A percentile compares a stretch with the other conserved stretches of the same genome.
phyloP scores from a whole-genome alignment of 176 grass and related monocot species.

The Hyparrhenia diplandra region DNA sequence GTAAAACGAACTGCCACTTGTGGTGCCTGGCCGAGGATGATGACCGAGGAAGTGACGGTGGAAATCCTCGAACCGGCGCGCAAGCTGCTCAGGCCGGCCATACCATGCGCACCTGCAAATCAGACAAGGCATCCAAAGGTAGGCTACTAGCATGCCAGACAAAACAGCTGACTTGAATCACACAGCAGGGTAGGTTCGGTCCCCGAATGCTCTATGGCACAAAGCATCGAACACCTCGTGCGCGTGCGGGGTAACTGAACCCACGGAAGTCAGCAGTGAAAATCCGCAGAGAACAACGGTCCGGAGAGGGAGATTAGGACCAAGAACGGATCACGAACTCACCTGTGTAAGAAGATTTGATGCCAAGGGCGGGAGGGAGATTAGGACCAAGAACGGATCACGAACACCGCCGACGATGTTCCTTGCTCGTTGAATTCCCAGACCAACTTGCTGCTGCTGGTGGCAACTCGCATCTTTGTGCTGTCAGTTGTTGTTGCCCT shows the following conservation, averaged over 20 bases:
- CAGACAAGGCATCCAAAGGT: not conserved
- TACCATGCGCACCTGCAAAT: slow-evolving; percentile 21
- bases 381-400: too few species aligned
- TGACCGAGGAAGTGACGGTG: not conserved
- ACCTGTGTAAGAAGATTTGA: not conserved
- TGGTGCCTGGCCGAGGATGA: not conserved
- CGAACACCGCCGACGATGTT: not conserved
- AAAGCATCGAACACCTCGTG: slow-evolving; percentile 14
- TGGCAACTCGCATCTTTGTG: too few species aligned
- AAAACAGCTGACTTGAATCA: too few species aligned
- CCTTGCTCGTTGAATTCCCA: not conserved
- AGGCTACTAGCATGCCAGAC: too few species aligned
- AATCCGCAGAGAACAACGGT: not conserved
- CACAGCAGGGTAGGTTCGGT: too few species aligned
- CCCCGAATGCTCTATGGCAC: not conserved
- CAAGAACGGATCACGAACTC: not conserved
- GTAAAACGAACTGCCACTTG: not conserved
- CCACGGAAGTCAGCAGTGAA: not conserved
- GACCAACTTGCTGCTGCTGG: not conserved
- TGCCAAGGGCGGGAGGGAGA: too few species aligned
- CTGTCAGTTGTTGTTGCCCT: too few species aligned
- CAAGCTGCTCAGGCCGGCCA: not conserved
- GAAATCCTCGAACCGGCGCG: not conserved
- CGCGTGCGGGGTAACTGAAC: not conserved
- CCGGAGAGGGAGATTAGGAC: not conserved